phyloP scores from a whole-genome alignment of 78 protist species.

The Dictyostelium purpureum region DNA sequence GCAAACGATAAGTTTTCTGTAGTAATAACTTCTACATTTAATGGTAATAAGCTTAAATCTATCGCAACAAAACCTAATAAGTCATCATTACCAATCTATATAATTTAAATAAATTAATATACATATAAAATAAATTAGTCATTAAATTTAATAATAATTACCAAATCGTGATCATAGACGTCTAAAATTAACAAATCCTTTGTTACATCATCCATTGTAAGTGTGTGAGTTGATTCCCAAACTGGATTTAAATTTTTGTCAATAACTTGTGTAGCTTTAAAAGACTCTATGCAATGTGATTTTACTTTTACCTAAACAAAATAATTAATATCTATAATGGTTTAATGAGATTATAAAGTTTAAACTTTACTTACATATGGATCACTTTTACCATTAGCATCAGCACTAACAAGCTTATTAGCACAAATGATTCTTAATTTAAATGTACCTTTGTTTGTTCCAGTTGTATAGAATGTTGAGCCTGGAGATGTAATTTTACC shows the following conservation, averaged over 20 bases:
- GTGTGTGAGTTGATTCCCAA: neutral
- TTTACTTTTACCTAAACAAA: neutral
- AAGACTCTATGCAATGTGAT: neutral
- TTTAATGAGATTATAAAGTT: neutral
- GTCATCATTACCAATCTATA: conserved; percentile 20
- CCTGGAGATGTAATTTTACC: too few species aligned
- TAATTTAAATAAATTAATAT: neutral
- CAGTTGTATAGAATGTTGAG: too few species aligned
- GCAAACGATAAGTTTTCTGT: conserved; percentile 15
- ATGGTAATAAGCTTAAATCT: conserved; percentile 21
- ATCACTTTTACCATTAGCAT: conserved; percentile 23
- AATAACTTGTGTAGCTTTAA: neutral
- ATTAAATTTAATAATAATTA: neutral
- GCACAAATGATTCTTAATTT: conserved; percentile 28
- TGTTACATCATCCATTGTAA: neutral
- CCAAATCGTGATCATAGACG: neutral
- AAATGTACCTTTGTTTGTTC: too few species aligned
- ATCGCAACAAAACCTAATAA: conserved; percentile 21
- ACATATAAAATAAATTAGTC: neutral
- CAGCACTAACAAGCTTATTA: conserved; percentile 15
- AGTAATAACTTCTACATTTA: conserved; percentile 28
- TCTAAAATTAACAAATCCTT: neutral
- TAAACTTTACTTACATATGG: neutral
- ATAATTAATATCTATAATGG: neutral
- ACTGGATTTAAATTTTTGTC: conserved; percentile 4